phyloP scores from a whole-genome alignment of 169 alveolate genomes.

The Amoebophrya sp. region DNA sequence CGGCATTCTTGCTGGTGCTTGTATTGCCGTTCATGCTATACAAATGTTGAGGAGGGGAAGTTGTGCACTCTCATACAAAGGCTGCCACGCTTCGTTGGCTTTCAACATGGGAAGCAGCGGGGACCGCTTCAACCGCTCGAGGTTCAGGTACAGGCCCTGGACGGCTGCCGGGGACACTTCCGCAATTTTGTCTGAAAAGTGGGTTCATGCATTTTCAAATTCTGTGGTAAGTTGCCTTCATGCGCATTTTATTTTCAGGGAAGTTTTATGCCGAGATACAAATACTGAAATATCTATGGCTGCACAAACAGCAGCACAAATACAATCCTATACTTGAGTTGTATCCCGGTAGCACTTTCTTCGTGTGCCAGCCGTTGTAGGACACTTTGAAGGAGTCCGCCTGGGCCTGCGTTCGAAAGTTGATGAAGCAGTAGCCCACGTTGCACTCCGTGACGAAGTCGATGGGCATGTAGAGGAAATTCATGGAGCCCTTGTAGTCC shows the following conservation, averaged over 20 bases:
- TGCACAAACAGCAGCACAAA: too few relatives aligned
- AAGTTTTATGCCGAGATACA: too few relatives aligned
- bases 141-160: background rate
- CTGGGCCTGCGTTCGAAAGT: background rate
- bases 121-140: background rate
- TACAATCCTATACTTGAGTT: too few relatives aligned
- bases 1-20: too few relatives aligned
- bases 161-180: background rate
- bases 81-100: background rate
- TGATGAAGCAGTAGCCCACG: background rate
- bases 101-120: background rate
- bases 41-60: too few relatives aligned
- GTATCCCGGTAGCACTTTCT: background rate
- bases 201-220: too few relatives aligned
- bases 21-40: too few relatives aligned
- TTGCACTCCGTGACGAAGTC: background rate
- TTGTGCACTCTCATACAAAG: too few relatives aligned
- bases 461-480: background rate
- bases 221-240: too few relatives aligned
- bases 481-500: background rate
- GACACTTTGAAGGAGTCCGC: background rate
- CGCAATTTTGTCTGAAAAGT: background rate
- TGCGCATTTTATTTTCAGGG: too few relatives aligned
- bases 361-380: background rate
- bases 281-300: too few relatives aligned